Percentiles rank a stretch among this genome's conserved stretches.
Conservation (phyloP, 305 asterid genomes). For the Solanum hybrid region DNA sequence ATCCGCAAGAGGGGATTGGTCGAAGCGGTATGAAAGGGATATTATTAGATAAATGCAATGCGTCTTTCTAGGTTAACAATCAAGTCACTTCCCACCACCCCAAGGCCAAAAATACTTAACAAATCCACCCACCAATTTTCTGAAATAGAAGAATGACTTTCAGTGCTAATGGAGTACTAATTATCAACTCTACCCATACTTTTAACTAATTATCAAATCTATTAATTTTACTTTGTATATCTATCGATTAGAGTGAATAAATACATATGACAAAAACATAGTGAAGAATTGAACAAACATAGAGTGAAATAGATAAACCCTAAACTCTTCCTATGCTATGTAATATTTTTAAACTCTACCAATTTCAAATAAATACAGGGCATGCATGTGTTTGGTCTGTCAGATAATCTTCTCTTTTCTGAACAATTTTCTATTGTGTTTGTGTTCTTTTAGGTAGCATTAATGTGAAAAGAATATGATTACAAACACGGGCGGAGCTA, state of each 20-base stretch:
- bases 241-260: too few species aligned
- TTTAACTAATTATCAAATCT: not conserved
- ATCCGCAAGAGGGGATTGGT: conserved; percentile 15
- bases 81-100: not conserved
- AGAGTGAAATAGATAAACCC: not conserved
- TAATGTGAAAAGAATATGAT: not conserved
- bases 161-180: not conserved
- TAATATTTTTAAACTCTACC: not conserved
- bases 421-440: not conserved
- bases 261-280: not conserved
- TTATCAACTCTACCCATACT: not conserved
- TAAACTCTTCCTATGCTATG: not conserved
- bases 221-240: too few species aligned
- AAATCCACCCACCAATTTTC: not conserved
- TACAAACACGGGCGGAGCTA: not conserved
- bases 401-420: not conserved
- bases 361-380: too few species aligned
- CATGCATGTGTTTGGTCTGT: not conserved
- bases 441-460: not conserved
- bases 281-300: not conserved
- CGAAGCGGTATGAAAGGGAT: conserved; percentile 12
- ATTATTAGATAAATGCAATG: not conserved
- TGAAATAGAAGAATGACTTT: too few species aligned
- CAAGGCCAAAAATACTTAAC: not conserved
- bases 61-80: not conserved